Conservation (phyloP, 2,329 filamentous ascomycete species). For the Xylaria sp. region DNA sequence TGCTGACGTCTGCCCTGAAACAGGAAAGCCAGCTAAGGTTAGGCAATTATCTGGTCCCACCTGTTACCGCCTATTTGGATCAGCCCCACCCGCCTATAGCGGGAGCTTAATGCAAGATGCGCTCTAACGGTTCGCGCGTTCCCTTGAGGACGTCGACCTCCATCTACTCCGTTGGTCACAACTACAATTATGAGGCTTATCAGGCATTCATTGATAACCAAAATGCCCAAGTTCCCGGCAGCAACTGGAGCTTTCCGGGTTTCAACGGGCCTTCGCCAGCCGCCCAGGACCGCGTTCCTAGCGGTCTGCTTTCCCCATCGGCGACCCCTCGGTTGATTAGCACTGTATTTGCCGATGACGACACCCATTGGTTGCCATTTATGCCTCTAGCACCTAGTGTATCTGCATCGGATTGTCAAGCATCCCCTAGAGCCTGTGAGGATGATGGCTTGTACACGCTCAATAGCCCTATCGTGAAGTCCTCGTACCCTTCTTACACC, state of each 20-base stretch:
- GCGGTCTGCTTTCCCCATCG: not conserved
- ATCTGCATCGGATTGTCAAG: not conserved
- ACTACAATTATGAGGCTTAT: not conserved
- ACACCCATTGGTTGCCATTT: not conserved
- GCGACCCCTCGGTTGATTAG: not conserved
- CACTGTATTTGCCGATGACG: not conserved
- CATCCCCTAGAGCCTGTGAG: not conserved
- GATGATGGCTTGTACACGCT: not conserved
- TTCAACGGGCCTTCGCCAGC: not conserved
- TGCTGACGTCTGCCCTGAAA: no score
- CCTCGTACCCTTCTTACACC: not conserved
- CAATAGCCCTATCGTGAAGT: not conserved
- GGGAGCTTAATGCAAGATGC: no score
- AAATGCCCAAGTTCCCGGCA: not conserved
- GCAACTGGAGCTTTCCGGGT: not conserved
- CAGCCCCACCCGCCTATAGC: no score
- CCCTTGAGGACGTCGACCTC: no score
- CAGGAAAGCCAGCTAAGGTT: no score
- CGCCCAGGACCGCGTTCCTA: not conserved
- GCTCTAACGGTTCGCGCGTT: no score
- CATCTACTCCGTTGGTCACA: not conserved
- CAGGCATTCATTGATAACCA: not conserved
- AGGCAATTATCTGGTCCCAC: no score
- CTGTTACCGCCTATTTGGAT: no score
- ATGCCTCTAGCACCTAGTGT: not conserved